Evolutionary conservation across 2,329 filamentous ascomycete genomes (phyloP), one percentile per base, ranked within the genome.

Genomic region (Pestalotiopsis sp.): DNA sequence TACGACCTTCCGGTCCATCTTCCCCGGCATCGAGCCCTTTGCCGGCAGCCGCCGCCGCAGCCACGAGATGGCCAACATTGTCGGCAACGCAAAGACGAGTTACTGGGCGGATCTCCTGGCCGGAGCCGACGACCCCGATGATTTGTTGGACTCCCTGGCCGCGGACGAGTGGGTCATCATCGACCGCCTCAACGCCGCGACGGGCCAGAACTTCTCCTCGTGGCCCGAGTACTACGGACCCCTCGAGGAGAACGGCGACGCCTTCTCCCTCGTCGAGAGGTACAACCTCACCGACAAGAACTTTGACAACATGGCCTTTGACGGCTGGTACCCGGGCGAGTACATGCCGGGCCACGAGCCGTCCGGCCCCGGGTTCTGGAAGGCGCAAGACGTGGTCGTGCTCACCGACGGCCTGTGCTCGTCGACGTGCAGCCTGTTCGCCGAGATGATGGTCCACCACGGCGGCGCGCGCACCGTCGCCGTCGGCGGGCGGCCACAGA

Each of bases 401-500:
- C 68, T 77, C 25, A 74, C 74, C 2, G 77, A 80, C 68, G 77
- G 77, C 58, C 67, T 70, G 61, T 80, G 77, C 65, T 74, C 75
- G 7, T 78, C 76, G 1, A 74, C 77, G 6, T 80, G 78, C 70
- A 71, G 75, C 1, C 66, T 79, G 2, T 76, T 78, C n/a, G 74
- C 74, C 17, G 77, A 77, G 64, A 73, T 78, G 71, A 74, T 79
- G 69, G 73, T 73, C 52, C 71, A 74, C 61, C 72, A 75, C 68
- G 74, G 68, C 27, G 56, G 82, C 71, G 64, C 82, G 1, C 85
- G 73, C 27, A 77, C 76, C 0, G 76, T 69, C 14, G 73, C 77
- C 0, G 77, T 80, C 2, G 77, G 91, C 11, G 91, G 91, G 1
- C 85, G 87, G 1, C 86, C 90, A 0, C 78, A 80, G 12, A 73